Percentiles rank a stretch among this genome's conserved stretches.
Conservation (phyloP, 2,329 filamentous ascomycete genomes). For the Bretziella fagacearum region DNA sequence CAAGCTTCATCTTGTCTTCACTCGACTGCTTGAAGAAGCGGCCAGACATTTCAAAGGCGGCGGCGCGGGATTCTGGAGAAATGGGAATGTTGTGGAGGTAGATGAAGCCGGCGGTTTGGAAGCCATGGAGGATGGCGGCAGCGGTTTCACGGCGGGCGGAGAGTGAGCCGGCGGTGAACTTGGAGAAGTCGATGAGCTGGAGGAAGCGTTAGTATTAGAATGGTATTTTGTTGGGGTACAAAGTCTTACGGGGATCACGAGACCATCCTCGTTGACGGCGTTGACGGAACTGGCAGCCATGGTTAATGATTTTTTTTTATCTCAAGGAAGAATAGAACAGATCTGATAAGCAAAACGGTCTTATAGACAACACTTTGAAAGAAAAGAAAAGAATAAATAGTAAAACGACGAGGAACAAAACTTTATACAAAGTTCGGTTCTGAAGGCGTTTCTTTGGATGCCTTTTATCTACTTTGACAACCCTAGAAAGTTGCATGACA, state of each 20-base stretch:
- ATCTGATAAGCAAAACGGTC: not conserved
- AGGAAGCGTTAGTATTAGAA: constrained; percentile 12
- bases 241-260: constrained; percentile 35
- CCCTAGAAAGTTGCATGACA: too few relatives aligned
- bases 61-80: constrained; percentile 35
- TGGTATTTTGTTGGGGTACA: not conserved
- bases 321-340: not conserved
- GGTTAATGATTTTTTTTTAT: too few relatives aligned
- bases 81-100: constrained; percentile 73
- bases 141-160: constrained; percentile 48
- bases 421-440: too few relatives aligned
- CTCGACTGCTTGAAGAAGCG: constrained; percentile 51
- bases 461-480: too few relatives aligned
- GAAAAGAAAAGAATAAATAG: too few relatives aligned
- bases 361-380: too few relatives aligned
- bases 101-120: constrained; percentile 76
- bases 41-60: constrained; percentile 50
- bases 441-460: too few relatives aligned
- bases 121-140: constrained; percentile 56
- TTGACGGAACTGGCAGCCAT: constrained; percentile 23
- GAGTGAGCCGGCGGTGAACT: constrained; percentile 47
- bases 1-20: constrained; percentile 45
- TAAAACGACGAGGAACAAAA: too few relatives aligned
- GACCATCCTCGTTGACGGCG: constrained; percentile 34
- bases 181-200: constrained; percentile 63